Percentiles rank a stretch among this genome's conserved stretches.
These are phyloP conservation scores for Massospora cicadina DNA, from an alignment of 371 early-diverging fungal genomes.

Conservation along the genomic window DNA sequence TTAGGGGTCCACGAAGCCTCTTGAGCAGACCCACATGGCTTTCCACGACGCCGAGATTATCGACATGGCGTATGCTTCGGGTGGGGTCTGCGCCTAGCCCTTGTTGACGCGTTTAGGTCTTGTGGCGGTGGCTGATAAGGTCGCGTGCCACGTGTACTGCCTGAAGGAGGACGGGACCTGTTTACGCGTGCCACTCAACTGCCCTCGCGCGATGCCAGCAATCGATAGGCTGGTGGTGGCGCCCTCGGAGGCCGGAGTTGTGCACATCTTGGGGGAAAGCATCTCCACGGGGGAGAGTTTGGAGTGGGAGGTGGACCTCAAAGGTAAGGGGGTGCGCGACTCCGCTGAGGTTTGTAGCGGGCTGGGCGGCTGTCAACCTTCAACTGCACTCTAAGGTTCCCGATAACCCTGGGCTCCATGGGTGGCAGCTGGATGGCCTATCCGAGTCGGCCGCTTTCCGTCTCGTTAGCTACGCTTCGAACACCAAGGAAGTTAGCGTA, in stretches of 20 bases:
- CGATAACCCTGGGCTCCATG: neutral
- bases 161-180: neutral
- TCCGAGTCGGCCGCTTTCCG: neutral
- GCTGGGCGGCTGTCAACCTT: no score
- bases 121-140: neutral
- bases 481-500: neutral
- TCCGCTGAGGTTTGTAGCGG: no score
- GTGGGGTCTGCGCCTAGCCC: no score
- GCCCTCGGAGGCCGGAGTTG: neutral
- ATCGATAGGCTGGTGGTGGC: neutral
- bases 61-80: neutral
- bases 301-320: neutral
- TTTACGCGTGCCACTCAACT: neutral
- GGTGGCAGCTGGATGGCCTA: neutral
- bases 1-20: neutral
- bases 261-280: neutral
- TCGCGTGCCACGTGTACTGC: neutral
- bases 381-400: neutral
- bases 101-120: no score
- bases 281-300: neutral
- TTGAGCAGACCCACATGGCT: neutral
- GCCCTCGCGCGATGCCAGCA: neutral
- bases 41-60: neutral
- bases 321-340: no score
- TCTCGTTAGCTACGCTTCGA: neutral